Base-by-base conservation (phyloP, 495 filamentous ascomycete genomes). In the Annulohypoxylon bovei region DNA sequence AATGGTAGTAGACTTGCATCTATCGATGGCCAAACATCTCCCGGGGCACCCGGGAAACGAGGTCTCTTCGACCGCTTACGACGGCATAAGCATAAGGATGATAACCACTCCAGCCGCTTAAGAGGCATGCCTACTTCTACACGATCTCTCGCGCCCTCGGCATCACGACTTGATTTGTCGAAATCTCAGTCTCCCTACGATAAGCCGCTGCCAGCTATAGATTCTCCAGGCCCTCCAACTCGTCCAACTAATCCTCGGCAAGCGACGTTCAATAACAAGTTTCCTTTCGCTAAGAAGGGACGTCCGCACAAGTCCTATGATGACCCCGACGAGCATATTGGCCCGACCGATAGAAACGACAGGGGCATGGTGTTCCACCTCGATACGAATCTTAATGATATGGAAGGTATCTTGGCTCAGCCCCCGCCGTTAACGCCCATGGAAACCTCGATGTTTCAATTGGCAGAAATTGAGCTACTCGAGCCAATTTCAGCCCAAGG, bases 371-470 rank as follows among this genome's bases (percentile, higher is more conserved):
- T 82, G 58, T 96, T 87, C 76, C 83, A 85, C 60, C 88, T 98
- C 11, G 94, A 98, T 79, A 95, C 91, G 4, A 89, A 98, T 76
- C 85, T 98, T 16, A 82, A 83, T 8, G 84, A 95, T 65, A 91
- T 98, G 90, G 88, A 92, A 68, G 94, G 91, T 25, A 97, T 98
- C 61, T 80, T 98, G 40, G 87, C 85, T 44, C 81, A 85, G 65
- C 88, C 87, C n/a, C 84, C 82, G 23, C 86, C 85, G 4, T 76
- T 89, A 69, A 90, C 86, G 0, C 88, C 90, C 4, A 88, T 91
- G 66, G 84, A 88, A 37, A 81, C 83, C 33, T 81, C 78, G 56
- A 85, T 88, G 27, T 83, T 86, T 81, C 46, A 85, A 84, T 14
- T 82, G 80, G 12, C 87, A 85, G 71, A 84, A 62, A 50, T 35